Base-by-base conservation (phyloP, 2,329 filamentous ascomycete genomes). In the Penicillium verrucosum region DNA sequence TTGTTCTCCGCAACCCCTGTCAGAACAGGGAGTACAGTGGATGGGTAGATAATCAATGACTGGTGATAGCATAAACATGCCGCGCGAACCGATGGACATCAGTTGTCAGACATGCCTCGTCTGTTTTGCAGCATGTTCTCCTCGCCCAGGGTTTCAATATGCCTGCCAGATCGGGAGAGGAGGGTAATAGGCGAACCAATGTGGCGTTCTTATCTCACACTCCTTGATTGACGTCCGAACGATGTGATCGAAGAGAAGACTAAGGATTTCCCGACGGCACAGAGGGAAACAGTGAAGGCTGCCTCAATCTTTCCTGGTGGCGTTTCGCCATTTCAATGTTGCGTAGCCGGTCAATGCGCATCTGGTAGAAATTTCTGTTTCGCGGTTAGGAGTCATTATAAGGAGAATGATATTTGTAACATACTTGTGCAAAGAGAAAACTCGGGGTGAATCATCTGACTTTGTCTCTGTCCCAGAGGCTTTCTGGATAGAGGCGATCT, bases 351-450 rank as follows among this genome's bases (percentile, higher is more conserved):
- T 91, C 86, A 49, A 96, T 72, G 16, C 94, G 86, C 77, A 92
- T 90, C 65, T 93, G 88, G 70, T 91, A 95, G 74, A 99, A 96
- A 27, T 85, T 83, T 66, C 90, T 94, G 67, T 49, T 44, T 21
- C 14, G 55, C 30, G 54, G 47, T 60, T 54, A 40, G 48, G 18
- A 51, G 53, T 51, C 23, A 56, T 37, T 30, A 41, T 1, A 7
- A 40, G 34, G 29, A 25, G 36, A 44, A 23, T n/a, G 12, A 42
- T 32, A 5, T 12, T 47, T 60, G 46, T 52, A 32, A 62, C 68
- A 54, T 75, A 93, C 89, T 87, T 92, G 69, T 93, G 89, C 57
- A 97, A 79, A 63, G 89, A 85, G 75, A 94, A 99, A 3, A 96
- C 82, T 41, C 93, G 85, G 21, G 90, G 88, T 55, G 88, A 86